A percentile compares a stretch with the other conserved stretches of the same genome.
Evolutionary conservation across 768 basidiomycete genomes (phyloP).

Genomic region (Solioccasus polychromus): DNA sequence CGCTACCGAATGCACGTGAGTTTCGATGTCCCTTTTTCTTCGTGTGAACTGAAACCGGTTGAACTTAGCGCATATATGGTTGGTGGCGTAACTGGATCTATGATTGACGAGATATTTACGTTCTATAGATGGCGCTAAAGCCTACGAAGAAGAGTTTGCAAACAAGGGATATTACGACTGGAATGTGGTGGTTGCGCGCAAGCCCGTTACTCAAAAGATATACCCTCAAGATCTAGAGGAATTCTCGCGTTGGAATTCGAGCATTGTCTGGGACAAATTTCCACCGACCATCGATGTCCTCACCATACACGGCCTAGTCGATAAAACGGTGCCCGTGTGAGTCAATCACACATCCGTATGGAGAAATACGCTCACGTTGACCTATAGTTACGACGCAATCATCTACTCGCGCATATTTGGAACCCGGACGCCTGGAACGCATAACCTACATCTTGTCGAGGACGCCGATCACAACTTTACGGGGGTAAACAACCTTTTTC

Average conservation of each 20-base stretch:
- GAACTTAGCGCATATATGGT: constrained; percentile 29
- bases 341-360: constrained; percentile 23
- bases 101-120: constrained; percentile 1
- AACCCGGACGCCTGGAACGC: constrained; percentile 59
- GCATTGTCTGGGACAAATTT: constrained; percentile 66
- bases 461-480: constrained; percentile 79
- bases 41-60: constrained; percentile 3
- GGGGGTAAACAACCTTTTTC: constrained; percentile 36
- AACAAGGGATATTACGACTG: constrained; percentile 61
- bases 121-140: constrained; percentile 17
- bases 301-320: constrained; percentile 72
- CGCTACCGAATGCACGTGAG: constrained; percentile 78
- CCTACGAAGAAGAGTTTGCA: constrained; percentile 50
- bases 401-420: constrained; percentile 66
- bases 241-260: constrained; percentile 66
- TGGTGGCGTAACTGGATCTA: neutral
- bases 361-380: neutral
- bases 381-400: constrained; percentile 61
- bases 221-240: constrained; percentile 56
- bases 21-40: constrained; percentile 8
- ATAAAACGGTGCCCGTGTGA: constrained; percentile 67
- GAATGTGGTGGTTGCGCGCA: constrained; percentile 64
- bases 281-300: constrained; percentile 64
- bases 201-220: constrained; percentile 49
- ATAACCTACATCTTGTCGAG: constrained; percentile 67